phyloP scores from a whole-genome alignment of 805 yeast species.

The Lachancea dasiensis region DNA sequence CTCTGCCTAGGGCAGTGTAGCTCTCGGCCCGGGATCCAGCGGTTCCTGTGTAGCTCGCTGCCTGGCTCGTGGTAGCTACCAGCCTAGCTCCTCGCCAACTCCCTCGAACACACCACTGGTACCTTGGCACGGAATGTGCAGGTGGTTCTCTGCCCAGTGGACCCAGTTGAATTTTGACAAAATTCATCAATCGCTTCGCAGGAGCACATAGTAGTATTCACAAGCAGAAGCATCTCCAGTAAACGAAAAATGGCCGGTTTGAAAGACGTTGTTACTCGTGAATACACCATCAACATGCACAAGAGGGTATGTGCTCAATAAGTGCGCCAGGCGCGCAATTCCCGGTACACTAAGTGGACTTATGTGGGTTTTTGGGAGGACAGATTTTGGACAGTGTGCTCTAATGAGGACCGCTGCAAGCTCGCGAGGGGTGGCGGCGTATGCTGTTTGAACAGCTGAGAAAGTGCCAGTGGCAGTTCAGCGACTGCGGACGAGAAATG shows the following conservation, averaged over 20 bases:
- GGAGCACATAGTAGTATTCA: conserved; percentile 1
- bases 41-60: not conserved
- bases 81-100: too few species aligned
- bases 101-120: too few species aligned
- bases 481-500: too few species aligned
- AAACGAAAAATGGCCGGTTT: conserved; percentile 48
- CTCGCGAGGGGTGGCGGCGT: too few species aligned
- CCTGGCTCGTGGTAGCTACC: too few species aligned
- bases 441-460: too few species aligned
- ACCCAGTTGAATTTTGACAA: conserved; percentile 13
- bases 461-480: too few species aligned
- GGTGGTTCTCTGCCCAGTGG: conserved; percentile 8
- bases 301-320: conserved; percentile 95
- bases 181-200: conserved; percentile 4
- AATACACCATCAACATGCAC: conserved; percentile 99
- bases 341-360: not conserved
- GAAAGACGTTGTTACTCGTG: conserved; percentile 99
- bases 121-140: not conserved
- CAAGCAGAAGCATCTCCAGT: conserved; percentile 11
- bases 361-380: conserved; percentile 1
- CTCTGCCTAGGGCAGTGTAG: not conserved
- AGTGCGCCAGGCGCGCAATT: too few species aligned
- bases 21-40: not conserved
- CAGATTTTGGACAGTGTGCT: not conserved
- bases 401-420: too few species aligned